phyloP scores from a whole-genome alignment of 441 rosid genomes.

The Erodium texanum region DNA sequence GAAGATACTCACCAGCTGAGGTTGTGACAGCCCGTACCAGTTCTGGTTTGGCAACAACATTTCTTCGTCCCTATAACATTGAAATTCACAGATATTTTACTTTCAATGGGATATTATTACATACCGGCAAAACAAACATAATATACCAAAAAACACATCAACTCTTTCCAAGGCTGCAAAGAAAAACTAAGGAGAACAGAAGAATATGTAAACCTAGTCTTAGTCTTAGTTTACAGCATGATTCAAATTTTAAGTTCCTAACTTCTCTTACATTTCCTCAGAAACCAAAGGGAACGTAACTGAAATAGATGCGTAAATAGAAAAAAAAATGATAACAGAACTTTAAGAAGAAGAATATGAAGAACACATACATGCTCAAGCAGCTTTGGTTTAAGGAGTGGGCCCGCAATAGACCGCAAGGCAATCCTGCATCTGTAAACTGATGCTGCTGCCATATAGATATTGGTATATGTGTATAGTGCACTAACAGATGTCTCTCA shows the following conservation, averaged over 20 bases:
- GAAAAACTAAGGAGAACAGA: background rate
- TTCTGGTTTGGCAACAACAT: constrained; percentile 20
- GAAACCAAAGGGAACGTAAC: no score
- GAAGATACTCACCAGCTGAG: constrained; percentile 28
- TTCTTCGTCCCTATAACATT: constrained; percentile 30
- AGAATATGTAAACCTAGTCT: background rate
- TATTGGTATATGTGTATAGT: no score
- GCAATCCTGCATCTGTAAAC: constrained; percentile 28
- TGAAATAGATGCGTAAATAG: no score
- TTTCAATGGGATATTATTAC: background rate
- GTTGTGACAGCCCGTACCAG: constrained; percentile 34
- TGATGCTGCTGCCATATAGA: background rate
- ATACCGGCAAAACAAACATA: constrained; percentile 2
- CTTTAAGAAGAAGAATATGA: background rate
- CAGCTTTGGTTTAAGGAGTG: constrained; percentile 24
- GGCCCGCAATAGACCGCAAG: constrained; percentile 26
- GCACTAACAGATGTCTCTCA: no score
- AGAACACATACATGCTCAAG: constrained; percentile 22
- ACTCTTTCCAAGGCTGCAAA: constrained; percentile 1
- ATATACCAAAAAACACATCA: background rate
- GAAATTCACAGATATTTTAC: background rate
- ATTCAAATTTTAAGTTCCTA: background rate
- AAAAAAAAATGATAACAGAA: background rate
- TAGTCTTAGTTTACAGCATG: background rate
- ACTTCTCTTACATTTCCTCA: background rate